Evolutionary conservation across 73 alveolate genomes (phyloP), one percentile per base, ranked within the genome.

Genomic region (Uronychia binucleata): DNA sequence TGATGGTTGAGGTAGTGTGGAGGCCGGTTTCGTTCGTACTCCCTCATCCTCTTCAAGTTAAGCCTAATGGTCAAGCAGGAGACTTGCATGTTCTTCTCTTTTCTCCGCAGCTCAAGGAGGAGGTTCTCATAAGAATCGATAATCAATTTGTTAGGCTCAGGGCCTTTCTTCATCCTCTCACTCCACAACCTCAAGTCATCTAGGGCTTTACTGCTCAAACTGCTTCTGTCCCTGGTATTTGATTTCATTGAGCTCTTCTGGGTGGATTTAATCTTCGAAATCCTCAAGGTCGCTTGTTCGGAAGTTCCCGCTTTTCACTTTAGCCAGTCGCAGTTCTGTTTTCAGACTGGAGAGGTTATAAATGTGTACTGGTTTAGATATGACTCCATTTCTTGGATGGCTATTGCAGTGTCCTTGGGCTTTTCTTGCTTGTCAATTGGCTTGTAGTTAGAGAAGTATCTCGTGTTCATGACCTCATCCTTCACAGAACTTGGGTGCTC

Each of bases 1-100:
- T n/a, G n/a, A n/a, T n/a, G n/a, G n/a, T n/a, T n/a, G n/a, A n/a
- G n/a, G n/a, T n/a, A n/a, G 31, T 86, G 81, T 83, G 99, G 99
- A 30, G 99, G 99, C 78, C 99, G 88, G 84, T 94, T 94, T 90
- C 93, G 94, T 89, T 96, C 99, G 91, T 88, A 96, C 79, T 90
- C 97, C 88, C 90, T 87, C 74, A 89, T 86, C 83, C 99, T 88
- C 79, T 92, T 88, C 1, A 74, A 77, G 90, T 92, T 96, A 27
- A 96, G 19, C 67, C 67, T 46, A 46, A 46, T 11, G 5, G 19
- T 46, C 19, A 46, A 46, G 19, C 67, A 46, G 5, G 19, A 11
- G 67, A 5, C 19, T 19, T 46, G 88, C 57, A 96, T 31, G 46
- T 91, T 92, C 83, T 87, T 96, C 91, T 96, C 99, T 79, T 92